Percentiles rank a stretch among this genome's conserved stretches.
Conservation (phyloP, 1,284 basidiomycete species). For the Spongispora temasekensis region DNA sequence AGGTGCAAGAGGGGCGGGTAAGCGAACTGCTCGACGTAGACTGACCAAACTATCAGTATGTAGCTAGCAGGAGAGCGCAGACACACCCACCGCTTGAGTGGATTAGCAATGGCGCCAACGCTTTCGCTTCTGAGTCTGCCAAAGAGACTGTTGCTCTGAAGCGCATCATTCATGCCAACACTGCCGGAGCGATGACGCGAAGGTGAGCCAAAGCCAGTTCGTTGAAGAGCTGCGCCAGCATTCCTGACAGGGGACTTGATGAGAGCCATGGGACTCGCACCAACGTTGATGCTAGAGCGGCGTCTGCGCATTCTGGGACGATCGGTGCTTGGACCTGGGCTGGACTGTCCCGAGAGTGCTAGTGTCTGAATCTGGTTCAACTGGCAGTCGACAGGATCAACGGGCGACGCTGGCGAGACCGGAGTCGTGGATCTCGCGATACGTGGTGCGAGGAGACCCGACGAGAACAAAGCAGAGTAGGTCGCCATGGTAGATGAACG, state of each 20-base stretch:
- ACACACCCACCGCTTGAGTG: conserved; percentile 40
- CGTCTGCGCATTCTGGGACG: conserved; percentile 47
- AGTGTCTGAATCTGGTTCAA: conserved; percentile 39
- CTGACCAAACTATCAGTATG: conserved; percentile 24
- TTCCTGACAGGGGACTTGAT: conserved; percentile 54
- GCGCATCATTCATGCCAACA: conserved; percentile 28
- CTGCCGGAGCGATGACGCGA: conserved; percentile 47
- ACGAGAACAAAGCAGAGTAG: conserved; percentile 63
- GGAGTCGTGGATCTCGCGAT: conserved; percentile 32
- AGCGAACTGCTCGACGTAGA: conserved; percentile 33
- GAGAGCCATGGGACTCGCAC: conserved; percentile 45
- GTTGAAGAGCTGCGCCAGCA: conserved; percentile 47
- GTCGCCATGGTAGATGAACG: conserved; percentile 41
- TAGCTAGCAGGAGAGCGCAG: too few species aligned
- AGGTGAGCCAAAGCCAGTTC: conserved; percentile 40
- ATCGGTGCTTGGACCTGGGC: conserved; percentile 11
- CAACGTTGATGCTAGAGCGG: conserved; percentile 54
- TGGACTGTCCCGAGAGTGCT: conserved; percentile 28
- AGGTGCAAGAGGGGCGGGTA: conserved; percentile 31
- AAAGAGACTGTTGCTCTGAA: conserved; percentile 40
- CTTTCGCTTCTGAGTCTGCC: conserved; percentile 54
- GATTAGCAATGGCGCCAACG: conserved; percentile 27
- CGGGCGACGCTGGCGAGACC: conserved; percentile 38
- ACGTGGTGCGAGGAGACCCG: conserved; percentile 54
- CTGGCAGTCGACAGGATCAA: conserved; percentile 38